Conservation (phyloP, 192 early-diverging fungal genomes). For the Chytriomyces hyalinus region DNA sequence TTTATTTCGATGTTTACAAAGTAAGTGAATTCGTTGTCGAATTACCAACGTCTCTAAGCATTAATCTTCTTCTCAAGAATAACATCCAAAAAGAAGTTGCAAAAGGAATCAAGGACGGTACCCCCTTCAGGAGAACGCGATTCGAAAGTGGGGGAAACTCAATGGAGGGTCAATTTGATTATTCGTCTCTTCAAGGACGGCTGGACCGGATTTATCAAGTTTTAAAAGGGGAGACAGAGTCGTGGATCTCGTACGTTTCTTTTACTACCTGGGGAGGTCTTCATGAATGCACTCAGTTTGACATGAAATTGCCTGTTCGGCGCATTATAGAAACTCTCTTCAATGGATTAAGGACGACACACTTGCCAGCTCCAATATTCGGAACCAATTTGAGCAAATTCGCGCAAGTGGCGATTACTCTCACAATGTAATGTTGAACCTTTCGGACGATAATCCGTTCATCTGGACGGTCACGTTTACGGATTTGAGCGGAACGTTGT, state of each 20-base stretch:
- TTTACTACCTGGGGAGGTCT: neutral
- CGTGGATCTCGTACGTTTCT: slow-evolving; percentile 50
- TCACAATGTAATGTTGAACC: slow-evolving; percentile 50
- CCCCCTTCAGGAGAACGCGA: slow-evolving; percentile 44
- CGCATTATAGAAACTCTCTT: slow-evolving; percentile 27
- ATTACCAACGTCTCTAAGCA: neutral
- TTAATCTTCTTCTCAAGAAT: slow-evolving; percentile 28
- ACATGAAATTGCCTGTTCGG: too few relatives aligned
- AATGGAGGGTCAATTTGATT: slow-evolving; percentile 59
- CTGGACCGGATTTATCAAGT: slow-evolving; percentile 49
- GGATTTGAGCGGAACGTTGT: slow-evolving; percentile 54
- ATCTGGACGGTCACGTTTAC: slow-evolving; percentile 61
- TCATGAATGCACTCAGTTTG: too few relatives aligned
- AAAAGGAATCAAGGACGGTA: slow-evolving; percentile 52
- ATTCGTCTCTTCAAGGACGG: slow-evolving; percentile 43
- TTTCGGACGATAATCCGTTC: slow-evolving; percentile 63
- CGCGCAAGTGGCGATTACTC: slow-evolving; percentile 54
- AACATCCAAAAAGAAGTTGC: slow-evolving; percentile 52
- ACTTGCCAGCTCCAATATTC: slow-evolving; percentile 59
- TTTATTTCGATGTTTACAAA: slow-evolving; percentile 61
- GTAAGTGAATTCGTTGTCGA: slow-evolving; percentile 26
- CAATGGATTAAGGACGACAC: slow-evolving; percentile 57
- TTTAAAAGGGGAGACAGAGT: slow-evolving; percentile 52
- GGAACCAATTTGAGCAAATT: slow-evolving; percentile 62
- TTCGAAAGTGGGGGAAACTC: slow-evolving; percentile 61